Evolutionary conservation across 1,284 basidiomycete species (phyloP).

Genomic region (Ceratobasidium sp.): DNA sequence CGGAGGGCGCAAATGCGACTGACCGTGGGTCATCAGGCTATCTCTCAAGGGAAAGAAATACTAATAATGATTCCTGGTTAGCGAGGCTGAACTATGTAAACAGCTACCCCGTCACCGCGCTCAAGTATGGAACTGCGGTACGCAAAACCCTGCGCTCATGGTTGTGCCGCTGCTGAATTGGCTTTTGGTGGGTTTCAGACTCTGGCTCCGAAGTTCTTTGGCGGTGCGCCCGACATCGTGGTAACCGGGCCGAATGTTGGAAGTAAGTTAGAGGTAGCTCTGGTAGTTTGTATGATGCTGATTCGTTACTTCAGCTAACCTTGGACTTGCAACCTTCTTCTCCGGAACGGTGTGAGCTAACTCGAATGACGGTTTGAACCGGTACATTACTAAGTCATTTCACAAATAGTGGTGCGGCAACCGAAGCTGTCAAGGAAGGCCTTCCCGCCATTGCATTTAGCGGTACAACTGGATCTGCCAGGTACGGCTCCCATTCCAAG

Average conservation of each 20-base stretch:
- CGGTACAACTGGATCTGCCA: slow-evolving; percentile 55
- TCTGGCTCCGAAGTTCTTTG: slow-evolving; percentile 62
- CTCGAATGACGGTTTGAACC: too few species aligned
- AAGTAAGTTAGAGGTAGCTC: slow-evolving; percentile 55
- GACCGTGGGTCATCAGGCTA: slow-evolving; percentile 58
- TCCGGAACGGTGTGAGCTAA: slow-evolving; percentile 67
- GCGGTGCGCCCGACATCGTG: slow-evolving; percentile 62
- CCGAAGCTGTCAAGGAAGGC: slow-evolving; percentile 63
- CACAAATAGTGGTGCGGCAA: slow-evolving; percentile 61
- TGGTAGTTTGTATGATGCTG: not conserved
- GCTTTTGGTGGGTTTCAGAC: slow-evolving; percentile 65
- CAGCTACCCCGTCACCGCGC: slow-evolving; percentile 56
- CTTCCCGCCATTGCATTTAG: slow-evolving; percentile 68
- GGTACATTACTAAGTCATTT: not conserved
- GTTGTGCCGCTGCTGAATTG: slow-evolving; percentile 52
- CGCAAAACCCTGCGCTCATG: slow-evolving; percentile 41
- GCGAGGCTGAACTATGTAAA: slow-evolving; percentile 53
- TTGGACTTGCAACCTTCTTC: slow-evolving; percentile 56
- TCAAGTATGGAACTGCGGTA: slow-evolving; percentile 51
- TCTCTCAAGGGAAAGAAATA: not conserved
- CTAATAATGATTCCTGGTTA: slow-evolving; percentile 51
- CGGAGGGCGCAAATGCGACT: slow-evolving; percentile 61
- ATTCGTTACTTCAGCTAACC: slow-evolving; percentile 57
- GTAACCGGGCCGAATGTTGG: slow-evolving; percentile 68
- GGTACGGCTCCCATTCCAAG: slow-evolving; percentile 4